Conservation (phyloP, 176 grass and related monocot species). For the Alloteropsis semialata region DNA sequence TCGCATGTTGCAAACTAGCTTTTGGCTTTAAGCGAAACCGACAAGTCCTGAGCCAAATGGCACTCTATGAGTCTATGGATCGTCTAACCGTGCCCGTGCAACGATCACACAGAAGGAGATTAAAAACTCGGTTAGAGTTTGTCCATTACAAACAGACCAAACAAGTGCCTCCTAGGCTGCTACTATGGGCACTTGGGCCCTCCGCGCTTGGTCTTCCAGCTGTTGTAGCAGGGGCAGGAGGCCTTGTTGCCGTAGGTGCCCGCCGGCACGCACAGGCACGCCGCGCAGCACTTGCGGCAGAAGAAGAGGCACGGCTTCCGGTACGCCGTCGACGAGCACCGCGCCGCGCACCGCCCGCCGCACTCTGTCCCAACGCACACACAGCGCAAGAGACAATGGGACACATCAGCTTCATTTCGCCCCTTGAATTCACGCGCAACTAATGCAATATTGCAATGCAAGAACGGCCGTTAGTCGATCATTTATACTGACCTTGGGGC, state of each 20-base stretch:
- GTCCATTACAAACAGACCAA: no score
- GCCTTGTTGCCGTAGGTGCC: constrained; percentile 75
- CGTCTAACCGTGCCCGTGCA: no score
- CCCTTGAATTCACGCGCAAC: background rate
- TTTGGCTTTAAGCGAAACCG: no score
- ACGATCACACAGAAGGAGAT: no score
- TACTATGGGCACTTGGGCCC: constrained; percentile 71
- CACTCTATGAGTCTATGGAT: no score
- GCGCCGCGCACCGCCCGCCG: constrained; percentile 28
- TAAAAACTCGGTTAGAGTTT: no score
- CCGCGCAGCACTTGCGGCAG: constrained; percentile 69
- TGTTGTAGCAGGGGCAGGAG: constrained; percentile 65
- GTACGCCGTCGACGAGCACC: constrained; percentile 71
- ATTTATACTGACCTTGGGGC: constrained; percentile 37
- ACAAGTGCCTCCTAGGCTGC: no score
- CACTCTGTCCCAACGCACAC: constrained; percentile 43
- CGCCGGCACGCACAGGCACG: constrained; percentile 63
- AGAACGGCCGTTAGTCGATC: background rate
- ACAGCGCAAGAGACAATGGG: no score
- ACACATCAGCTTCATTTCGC: no score
- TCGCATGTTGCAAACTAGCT: no score
- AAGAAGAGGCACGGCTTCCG: constrained; percentile 86
- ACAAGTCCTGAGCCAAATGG: no score
- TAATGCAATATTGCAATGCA: no score
- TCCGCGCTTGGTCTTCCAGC: constrained; percentile 85